Evolutionary conservation across 192 early-diverging fungal genomes (phyloP), one percentile per base, ranked within the genome.

Genomic region (Ambispora gerdemannii): DNA sequence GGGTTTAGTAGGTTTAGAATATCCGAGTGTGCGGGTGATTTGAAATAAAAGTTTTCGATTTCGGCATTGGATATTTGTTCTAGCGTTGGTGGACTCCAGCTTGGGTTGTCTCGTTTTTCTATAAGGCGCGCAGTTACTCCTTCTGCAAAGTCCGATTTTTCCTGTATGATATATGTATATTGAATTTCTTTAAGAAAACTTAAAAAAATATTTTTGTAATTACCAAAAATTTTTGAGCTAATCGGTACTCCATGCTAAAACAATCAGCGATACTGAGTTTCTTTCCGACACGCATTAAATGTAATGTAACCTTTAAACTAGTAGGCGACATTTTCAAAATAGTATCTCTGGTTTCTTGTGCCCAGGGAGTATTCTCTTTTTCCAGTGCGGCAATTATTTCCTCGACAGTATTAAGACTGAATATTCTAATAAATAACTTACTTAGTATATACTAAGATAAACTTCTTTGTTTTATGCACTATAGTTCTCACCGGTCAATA

Each of bases 51-150:
- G 1, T 75, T 65, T 50, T 76, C 56, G 71, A 91, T 79, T 52
- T 79, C 73, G 10, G 71, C 34, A 53, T 84, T 79, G 22, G 84
- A 71, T 8, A 89, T 81, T 0, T 77, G 78, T 3, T 74, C 76
- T 19, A 92, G 52, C 2, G 79, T 75, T 0, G 84, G 51, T 0
- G 93, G 93, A 7, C 88, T 65, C 95, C 96, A 99, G 62, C 83
- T 43, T 2, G 95, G 84, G 3, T 74, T 20, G 58, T 67, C 22
- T 79, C 71, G 66, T 93, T 70, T 92, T 68, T 87, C 80, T 38
- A 96, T 80, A 67, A 99, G 80, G 30, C 82, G 75, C 17, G 91
- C 88, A 15, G 74, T 89, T 0, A 98, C 95, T 15, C 97, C 96
- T 83, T 95, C 94, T 49, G 82, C 74, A 72, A 99, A 94, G 75